These are phyloP conservation scores for Oenanthe sinensis DNA, from an alignment of 129 eudicot species.

Conservation along the genomic window DNA sequence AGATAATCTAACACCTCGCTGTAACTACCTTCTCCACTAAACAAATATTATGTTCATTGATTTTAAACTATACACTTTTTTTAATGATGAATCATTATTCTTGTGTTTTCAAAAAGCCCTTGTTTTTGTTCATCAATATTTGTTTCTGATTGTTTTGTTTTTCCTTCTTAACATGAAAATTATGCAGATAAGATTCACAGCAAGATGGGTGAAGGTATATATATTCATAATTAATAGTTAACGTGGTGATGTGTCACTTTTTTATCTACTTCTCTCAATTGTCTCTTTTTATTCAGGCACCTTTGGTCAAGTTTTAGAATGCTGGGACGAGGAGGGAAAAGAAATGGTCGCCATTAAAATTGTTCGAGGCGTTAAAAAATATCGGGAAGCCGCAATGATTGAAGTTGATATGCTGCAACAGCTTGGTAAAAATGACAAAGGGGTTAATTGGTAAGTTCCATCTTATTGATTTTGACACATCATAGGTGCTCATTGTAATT, in stretches of 20 bases:
- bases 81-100: too few species aligned
- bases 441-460: slow-evolving; percentile 27
- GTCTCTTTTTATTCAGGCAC: slow-evolving; percentile 19
- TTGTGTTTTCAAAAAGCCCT: too few species aligned
- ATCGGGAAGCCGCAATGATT: slow-evolving; percentile 45
- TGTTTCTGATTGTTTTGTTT: not conserved
- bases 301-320: slow-evolving; percentile 46
- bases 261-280: not conserved
- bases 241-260: not conserved
- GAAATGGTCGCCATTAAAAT: slow-evolving; percentile 41
- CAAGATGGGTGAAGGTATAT: slow-evolving; percentile 37
- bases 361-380: slow-evolving; percentile 37
- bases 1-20: slow-evolving; percentile 88
- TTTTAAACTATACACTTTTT: not conserved
- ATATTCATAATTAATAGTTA: not conserved
- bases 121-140: not conserved
- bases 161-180: not conserved
- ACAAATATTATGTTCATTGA: not conserved
- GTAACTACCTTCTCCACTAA: slow-evolving; percentile 40
- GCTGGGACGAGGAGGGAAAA: slow-evolving; percentile 34
- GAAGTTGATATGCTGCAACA: slow-evolving; percentile 46
- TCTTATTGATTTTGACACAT: not conserved
- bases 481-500: not conserved
- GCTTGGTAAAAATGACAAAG: slow-evolving; percentile 36
- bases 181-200: slow-evolving; percentile 40